Percentiles rank a stretch among this genome's conserved stretches.
Evolutionary conservation across 306 rosid genomes (phyloP).

Genomic region (Cyamopsis tetragonoloba): DNA sequence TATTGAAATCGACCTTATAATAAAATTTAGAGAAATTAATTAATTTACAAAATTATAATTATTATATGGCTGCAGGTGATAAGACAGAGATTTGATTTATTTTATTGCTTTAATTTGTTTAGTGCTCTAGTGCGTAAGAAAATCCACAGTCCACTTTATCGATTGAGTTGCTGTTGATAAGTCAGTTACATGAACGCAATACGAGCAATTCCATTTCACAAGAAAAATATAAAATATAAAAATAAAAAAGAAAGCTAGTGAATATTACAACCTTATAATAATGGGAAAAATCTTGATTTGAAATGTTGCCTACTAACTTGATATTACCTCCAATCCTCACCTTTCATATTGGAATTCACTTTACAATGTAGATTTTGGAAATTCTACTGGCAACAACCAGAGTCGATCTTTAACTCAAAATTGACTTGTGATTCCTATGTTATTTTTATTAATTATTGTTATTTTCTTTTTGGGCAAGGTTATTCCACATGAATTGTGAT

Average conservation of each 20-base stretch:
- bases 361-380: conserved; percentile 26
- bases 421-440: conserved; percentile 5
- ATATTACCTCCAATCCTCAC: background rate
- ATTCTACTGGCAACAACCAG: conserved; percentile 16
- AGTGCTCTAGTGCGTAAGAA: conserved; percentile 51
- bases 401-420: conserved; percentile 21
- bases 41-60: too few species aligned
- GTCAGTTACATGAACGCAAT: conserved; percentile 57
- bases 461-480: background rate
- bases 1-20: conserved; percentile 34
- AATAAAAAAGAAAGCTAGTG: too few species aligned
- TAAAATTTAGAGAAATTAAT: conserved; percentile 22
- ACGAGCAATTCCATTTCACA: conserved; percentile 79
- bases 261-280: conserved; percentile 7
- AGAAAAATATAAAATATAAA: too few species aligned
- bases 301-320: conserved; percentile 24
- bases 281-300: conserved; percentile 15
- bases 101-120: conserved; percentile 3
- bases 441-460: background rate
- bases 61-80: conserved; percentile 27
- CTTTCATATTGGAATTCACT: conserved; percentile 20
- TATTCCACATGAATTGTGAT: conserved; percentile 9
- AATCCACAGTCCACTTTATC: conserved; percentile 34
- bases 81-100: conserved; percentile 25
- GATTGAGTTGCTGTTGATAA: conserved; percentile 56